Base-by-base conservation (phyloP, 805 yeast species). In the Clavispora phyllophila region DNA sequence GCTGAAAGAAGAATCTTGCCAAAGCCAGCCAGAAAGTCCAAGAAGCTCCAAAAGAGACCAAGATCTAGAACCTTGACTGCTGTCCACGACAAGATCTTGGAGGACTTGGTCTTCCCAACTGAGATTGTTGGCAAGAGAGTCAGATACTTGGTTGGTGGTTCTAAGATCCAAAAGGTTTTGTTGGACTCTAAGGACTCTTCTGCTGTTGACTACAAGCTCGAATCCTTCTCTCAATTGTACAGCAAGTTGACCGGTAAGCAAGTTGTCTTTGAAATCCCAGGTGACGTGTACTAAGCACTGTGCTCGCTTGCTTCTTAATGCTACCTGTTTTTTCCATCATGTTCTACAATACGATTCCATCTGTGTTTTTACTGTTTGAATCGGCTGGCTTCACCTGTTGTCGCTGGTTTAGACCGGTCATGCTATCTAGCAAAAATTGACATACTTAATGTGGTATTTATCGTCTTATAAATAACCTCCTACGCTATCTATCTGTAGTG, bases 1-100 rank as follows among this genome's bases (percentile, higher is more conserved):
- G 98, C 97, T 70, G 98, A 91, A 82, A 88, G 99, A 81, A 88
- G 96, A 80, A 93, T 91, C 79, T 82, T 93, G 71, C 96, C 98
- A 79, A 91, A 88, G 83, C 97, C 98, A 73, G 87, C 95, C 67
- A 89, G 98, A 80, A 78, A 83, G 68, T 80, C 96, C 52, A 87
- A 89, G 82, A 87, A 84, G 75, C 76, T 73, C 65, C 99, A 93
- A 81, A 90, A 93, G 90, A 90, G 99, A 83, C 99, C 99, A 75
- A 88, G 96, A 81, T 90, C 98, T 65, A 89, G 99, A 86, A 91
- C 99, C 68, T 82, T 93, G 75, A 83, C 96, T 62, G 89, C 97
- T 69, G 99, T 91, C 61, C 99, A 91, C 77, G 98, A 93, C 79
- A 87, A 88, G 75, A 79, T 91, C 78, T 87, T 91, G 74, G 99